Base-by-base conservation (phyloP, 768 basidiomycete genomes). In the Tylopilus rubrobrunneus region DNA sequence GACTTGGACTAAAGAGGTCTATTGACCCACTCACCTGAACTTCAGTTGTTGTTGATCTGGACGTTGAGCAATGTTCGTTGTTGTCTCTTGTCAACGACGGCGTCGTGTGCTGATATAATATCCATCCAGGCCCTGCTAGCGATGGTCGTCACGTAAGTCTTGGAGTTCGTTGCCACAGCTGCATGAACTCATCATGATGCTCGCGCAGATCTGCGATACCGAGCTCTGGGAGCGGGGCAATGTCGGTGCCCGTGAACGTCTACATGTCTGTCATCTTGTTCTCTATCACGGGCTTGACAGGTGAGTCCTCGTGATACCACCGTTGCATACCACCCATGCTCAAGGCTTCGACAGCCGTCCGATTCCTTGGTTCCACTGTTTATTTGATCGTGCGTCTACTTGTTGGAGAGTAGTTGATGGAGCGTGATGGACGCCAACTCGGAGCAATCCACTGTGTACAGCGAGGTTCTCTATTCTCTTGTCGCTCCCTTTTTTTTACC, bases 11-110 rank as follows among this genome's bases (percentile, higher is more conserved):
- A 34, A 2, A 34, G 11, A 14, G 34, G 12, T 52, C 66, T 55
- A 65, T 51, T 63, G 55, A 63, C 49, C 28, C 48, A 45, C 45
- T 45, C 54, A 31, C 6, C 19, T n/a, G 29, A 25, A 27, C 57
- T 56, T 19, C 71, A 76, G 78, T 90, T 96, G 8, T 69, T 98
- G 60, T 74, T 98, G 56, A 81, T 85, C 7, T 99, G 94, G 93
- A 89, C 88, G 9, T 72, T 98, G 65, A 85, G 86, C 44, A 97
- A 97, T 71, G 87, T 89, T 29, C 19, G 66, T 48, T 78, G 74
- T 49, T 78, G 74, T 49, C 55, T 23, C 48, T 47, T 46, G 7
- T n/a, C n/a, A 34, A 23, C 43, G 33, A 7, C 5, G 4, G 17
- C 14, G 33, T 43, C 43, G 34, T 64, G 5, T 34, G 14, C 48